Evolutionary conservation across 2,329 filamentous ascomycete species (phyloP).

Genomic region (Arachnopeziza araneosa): DNA sequence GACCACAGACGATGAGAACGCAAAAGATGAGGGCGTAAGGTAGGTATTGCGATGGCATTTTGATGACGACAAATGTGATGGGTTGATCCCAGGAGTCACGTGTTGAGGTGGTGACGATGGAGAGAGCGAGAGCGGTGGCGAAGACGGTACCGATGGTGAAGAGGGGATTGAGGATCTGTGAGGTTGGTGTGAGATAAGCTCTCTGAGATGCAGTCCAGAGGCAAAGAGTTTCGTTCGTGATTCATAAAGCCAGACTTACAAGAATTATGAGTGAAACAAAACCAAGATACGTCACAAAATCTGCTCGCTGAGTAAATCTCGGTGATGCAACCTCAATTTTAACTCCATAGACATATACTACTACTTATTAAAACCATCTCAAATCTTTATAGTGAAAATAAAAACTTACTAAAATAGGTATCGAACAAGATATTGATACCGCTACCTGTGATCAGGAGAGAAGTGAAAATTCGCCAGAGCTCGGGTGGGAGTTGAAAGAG

Average conservation of each 20-base stretch:
- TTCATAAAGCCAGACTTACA: constrained; percentile 43
- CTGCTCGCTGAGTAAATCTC: constrained; percentile 53
- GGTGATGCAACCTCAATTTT: constrained; percentile 52
- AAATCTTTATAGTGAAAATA: constrained; percentile 5
- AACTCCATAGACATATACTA: constrained; percentile 59
- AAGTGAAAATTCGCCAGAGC: constrained; percentile 26
- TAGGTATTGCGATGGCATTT: constrained; percentile 71
- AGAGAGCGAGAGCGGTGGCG: constrained; percentile 61
- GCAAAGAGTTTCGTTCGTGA: not conserved
- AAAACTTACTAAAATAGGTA: constrained; percentile 53
- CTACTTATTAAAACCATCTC: constrained; percentile 27
- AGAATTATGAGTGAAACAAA: constrained; percentile 54
- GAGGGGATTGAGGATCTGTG: constrained; percentile 44
- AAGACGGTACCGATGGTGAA: constrained; percentile 43
- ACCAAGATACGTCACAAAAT: constrained; percentile 57
- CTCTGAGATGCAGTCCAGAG: not conserved
- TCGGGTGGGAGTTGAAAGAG: constrained; percentile 30
- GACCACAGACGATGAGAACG: constrained; percentile 63
- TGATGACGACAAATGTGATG: constrained; percentile 72
- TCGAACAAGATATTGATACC: constrained; percentile 50
- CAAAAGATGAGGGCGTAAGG: constrained; percentile 72
- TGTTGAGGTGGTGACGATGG: constrained; percentile 72
- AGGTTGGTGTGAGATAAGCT: constrained; percentile 24
- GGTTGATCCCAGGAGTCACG: constrained; percentile 75
- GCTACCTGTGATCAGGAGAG: constrained; percentile 24